Conservation (phyloP, 257 asterid genomes). For the Echium plantagineum region DNA sequence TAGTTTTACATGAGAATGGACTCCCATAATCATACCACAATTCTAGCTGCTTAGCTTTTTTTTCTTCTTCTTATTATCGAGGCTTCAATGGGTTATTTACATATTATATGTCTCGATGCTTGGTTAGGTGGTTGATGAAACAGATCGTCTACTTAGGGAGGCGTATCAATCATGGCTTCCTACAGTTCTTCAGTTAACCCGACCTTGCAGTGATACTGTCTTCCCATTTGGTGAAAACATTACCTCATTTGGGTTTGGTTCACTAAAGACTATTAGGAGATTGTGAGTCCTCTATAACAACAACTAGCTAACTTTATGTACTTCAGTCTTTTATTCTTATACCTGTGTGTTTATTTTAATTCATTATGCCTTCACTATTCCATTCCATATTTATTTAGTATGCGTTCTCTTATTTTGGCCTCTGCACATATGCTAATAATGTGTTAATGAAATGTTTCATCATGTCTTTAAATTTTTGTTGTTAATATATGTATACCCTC, state of each 20-base stretch:
- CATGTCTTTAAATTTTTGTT: background rate
- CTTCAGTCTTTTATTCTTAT: background rate
- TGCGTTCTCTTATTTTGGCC: background rate
- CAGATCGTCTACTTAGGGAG: conserved; percentile 85
- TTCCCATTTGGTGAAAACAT: conserved; percentile 11
- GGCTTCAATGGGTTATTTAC: background rate
- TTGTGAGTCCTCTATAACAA: conserved; percentile 36
- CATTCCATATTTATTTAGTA: no score
- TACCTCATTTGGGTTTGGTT: conserved; percentile 30
- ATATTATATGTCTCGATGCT: conserved; percentile 7
- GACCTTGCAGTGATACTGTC: conserved; percentile 24
- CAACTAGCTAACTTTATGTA: background rate
- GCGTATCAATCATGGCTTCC: conserved; percentile 94
- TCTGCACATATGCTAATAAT: background rate
- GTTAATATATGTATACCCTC: background rate
- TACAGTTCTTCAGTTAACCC: conserved; percentile 51
- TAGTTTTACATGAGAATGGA: no score
- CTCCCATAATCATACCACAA: no score
- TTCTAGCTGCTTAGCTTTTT: no score
- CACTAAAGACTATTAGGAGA: conserved; percentile 66
- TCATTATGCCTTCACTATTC: no score
- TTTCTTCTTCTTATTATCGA: background rate
- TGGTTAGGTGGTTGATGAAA: conserved; percentile 80
- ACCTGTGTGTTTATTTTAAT: no score
- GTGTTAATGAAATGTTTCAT: background rate